These are phyloP conservation scores for Saksenaea oblongispora DNA, from an alignment of 371 early-diverging fungal species.

Conservation along the genomic window DNA sequence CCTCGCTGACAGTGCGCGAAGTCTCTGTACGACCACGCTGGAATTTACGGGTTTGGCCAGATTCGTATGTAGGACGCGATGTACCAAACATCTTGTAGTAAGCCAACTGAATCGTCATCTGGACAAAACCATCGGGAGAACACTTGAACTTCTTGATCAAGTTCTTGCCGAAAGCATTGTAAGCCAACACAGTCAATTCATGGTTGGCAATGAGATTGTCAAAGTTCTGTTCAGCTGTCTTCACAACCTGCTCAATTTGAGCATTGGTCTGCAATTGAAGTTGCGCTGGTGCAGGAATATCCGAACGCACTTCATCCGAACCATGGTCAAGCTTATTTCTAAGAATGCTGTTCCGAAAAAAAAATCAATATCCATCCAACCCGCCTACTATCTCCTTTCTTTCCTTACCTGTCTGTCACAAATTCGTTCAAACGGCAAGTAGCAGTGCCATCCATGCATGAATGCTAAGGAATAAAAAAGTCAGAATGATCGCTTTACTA, in stretches of 20 bases:
- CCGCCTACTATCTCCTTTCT: conserved; percentile 16
- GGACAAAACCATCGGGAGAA: conserved; percentile 91
- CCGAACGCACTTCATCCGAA: conserved; percentile 40
- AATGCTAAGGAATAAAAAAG: conserved; percentile 57
- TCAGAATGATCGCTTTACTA: neutral
- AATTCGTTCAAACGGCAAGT: conserved; percentile 79
- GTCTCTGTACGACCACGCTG: conserved; percentile 96
- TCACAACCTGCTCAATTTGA: conserved; percentile 54
- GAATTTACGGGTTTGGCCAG: conserved; percentile 89
- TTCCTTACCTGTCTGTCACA: conserved; percentile 41
- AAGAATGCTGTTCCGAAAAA: conserved; percentile 21
- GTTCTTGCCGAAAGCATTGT: conserved; percentile 88
- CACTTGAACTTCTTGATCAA: conserved; percentile 86
- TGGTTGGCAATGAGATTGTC: conserved; percentile 71
- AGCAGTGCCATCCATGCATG: conserved; percentile 96
- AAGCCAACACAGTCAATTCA: conserved; percentile 80
- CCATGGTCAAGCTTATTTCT: conserved; percentile 69
- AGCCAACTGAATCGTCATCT: conserved; percentile 96
- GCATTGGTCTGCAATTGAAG: conserved; percentile 72
- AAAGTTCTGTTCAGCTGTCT: conserved; percentile 69
- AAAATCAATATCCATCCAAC: conserved; percentile 21
- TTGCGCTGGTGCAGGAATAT: conserved; percentile 63
- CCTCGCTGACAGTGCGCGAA: conserved; percentile 79
- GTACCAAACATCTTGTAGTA: conserved; percentile 88
- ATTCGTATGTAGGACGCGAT: conserved; percentile 87